These are phyloP conservation scores for Myxozyma mucilagina DNA, from an alignment of 805 yeast species.

Conservation along the genomic window DNA sequence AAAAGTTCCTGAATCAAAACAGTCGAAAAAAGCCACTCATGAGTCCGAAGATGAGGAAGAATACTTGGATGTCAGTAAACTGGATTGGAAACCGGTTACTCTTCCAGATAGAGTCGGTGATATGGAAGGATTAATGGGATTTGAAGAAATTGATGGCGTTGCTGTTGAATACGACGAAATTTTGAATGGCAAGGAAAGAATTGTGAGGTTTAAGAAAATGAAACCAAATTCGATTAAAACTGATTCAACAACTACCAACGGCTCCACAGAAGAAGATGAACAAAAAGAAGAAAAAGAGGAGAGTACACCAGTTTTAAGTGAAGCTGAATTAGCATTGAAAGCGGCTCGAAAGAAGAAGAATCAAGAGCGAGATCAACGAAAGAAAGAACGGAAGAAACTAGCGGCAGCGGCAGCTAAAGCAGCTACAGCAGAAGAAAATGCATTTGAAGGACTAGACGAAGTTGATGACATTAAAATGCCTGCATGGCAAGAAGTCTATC, in stretches of 20 bases:
- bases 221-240: constrained; percentile 39
- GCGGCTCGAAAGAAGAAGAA: constrained; percentile 5
- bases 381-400: constrained; percentile 3
- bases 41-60: not conserved
- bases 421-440: constrained; percentile 21
- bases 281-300: constrained; percentile 27
- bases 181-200: constrained; percentile 37
- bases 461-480: constrained; percentile 36
- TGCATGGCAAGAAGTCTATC: constrained; percentile 42
- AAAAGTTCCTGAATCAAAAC: not conserved
- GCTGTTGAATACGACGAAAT: constrained; percentile 76
- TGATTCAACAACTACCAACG: constrained; percentile 44
- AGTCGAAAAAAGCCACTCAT: not conserved
- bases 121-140: constrained; percentile 86
- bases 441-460: constrained; percentile 31
- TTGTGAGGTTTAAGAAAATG: constrained; percentile 25
- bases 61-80: constrained; percentile 13
- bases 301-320: constrained; percentile 6
- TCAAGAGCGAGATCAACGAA: constrained; percentile 5
- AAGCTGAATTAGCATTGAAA: constrained; percentile 7
- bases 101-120: constrained; percentile 83
- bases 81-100: constrained; percentile 74
- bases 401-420: constrained; percentile 1
- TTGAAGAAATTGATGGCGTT: constrained; percentile 94
- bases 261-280: constrained; percentile 29